These are phyloP conservation scores for Suillus tomentosus DNA, from an alignment of 768 basidiomycete species.

Conservation along the genomic window DNA sequence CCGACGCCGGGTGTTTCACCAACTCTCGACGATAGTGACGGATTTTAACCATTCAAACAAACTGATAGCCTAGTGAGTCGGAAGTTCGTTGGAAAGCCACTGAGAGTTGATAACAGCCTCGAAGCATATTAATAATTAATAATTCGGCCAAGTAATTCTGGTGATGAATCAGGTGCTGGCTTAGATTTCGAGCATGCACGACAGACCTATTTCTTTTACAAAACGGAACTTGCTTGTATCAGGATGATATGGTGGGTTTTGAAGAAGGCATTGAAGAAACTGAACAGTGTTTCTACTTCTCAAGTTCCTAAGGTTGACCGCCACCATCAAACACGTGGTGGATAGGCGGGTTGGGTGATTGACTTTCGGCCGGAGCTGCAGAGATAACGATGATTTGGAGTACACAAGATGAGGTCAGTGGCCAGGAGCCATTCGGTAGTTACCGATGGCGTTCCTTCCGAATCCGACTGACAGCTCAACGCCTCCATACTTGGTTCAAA, in stretches of 20 bases:
- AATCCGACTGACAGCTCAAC: too few species aligned
- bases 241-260: neutral
- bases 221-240: neutral
- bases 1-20: neutral
- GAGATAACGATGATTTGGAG: neutral
- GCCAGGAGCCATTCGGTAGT: neutral
- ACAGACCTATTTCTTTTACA: neutral
- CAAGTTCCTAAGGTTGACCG: neutral
- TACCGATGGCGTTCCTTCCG: too few species aligned
- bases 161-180: neutral
- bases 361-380: neutral
- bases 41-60: neutral
- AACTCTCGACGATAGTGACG: neutral
- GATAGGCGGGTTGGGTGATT: neutral
- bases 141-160: neutral
- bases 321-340: neutral
- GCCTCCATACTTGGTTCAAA: too few species aligned
- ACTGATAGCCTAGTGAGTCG: neutral
- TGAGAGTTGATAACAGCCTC: neutral
- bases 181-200: neutral
- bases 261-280: neutral
- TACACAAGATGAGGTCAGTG: neutral
- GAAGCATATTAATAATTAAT: neutral
- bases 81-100: neutral
- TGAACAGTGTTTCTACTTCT: neutral